These are phyloP conservation scores for Penicillium dipodomyicola DNA, from an alignment of 495 filamentous ascomycete species.

Conservation along the genomic window DNA sequence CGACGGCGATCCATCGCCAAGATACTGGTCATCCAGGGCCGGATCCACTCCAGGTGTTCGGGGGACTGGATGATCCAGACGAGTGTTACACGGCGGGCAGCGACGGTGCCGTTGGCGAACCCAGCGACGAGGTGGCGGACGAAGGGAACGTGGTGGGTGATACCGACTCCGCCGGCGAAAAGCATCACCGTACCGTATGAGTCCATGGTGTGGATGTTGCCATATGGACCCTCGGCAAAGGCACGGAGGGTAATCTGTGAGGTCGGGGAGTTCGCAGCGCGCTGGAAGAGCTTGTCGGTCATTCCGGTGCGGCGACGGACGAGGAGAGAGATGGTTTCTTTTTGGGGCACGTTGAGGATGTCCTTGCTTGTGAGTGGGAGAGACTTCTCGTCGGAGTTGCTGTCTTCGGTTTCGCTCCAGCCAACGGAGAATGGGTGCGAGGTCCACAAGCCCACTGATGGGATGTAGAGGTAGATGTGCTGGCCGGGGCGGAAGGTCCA, in stretches of 20 bases:
- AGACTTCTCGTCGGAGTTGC: constrained; percentile 42
- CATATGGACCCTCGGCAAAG: constrained; percentile 85
- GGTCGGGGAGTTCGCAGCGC: constrained; percentile 42
- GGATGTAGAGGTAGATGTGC: constrained; percentile 85
- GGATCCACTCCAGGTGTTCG: constrained; percentile 88
- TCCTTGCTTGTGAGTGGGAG: constrained; percentile 40
- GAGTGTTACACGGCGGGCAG: constrained; percentile 75
- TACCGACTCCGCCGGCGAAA: constrained; percentile 88
- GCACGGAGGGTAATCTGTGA: constrained; percentile 54
- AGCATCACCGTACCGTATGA: constrained; percentile 89
- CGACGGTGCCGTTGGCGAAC: constrained; percentile 69
- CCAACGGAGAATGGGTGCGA: constrained; percentile 93
- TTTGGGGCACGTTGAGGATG: constrained; percentile 35
- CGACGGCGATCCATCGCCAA: constrained; percentile 72
- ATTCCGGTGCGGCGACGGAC: constrained; percentile 84
- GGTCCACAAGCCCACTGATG: constrained; percentile 71
- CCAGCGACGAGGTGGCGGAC: constrained; percentile 74
- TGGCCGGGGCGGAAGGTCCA: constrained; percentile 79
- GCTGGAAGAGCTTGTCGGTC: constrained; percentile 76
- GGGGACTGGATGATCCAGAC: constrained; percentile 90
- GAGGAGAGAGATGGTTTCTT: constrained; percentile 69
- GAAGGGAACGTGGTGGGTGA: constrained; percentile 92
- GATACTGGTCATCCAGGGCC: constrained; percentile 88
- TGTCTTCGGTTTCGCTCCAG: constrained; percentile 61
- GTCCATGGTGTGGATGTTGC: constrained; percentile 73